Base-by-base conservation (phyloP, 2,329 filamentous ascomycete genomes). In the Colletotrichum kahawae region DNA sequence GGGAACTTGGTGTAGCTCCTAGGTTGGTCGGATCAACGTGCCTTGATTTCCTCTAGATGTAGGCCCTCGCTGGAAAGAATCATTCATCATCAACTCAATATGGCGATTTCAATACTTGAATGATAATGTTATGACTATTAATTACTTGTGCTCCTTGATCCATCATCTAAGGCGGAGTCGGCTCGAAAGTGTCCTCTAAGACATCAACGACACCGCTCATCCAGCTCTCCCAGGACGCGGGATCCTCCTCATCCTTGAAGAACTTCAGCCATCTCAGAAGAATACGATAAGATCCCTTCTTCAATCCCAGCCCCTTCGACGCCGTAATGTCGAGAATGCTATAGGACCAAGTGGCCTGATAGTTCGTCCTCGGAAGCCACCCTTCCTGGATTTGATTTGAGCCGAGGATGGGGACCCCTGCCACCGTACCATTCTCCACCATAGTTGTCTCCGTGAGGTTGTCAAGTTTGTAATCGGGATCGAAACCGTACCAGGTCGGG, bases 251-350 rank as follows among this genome's bases (percentile, higher is more conserved):
- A 31, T 38, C 74, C 66, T 51, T 36, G 24, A 56, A 63, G n/a
- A 70, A 70, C n/a, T 69, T 67, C 9, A 80, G 43, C 79, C 78
- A 80, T 24, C 75, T 74, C 18, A 79, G 62, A 1, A 78, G 33
- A n/a, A 80, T 77, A 6, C 68, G 75, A 33, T 78, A 79, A 18
- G 75, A 75, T 1, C 77, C 77, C 57, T 79, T 77, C 13, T 70
- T 70, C 67, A 74, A 16, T 16, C 65, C 65, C 27, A 70, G 33
- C 0, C 57, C 65, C 4, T 10, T 31, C 5, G 71, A 33, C 10
- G 57, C 57, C 14, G 57, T 70, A 31, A 43, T 16, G 38, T 74
- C 64, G 56, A 74, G 57, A 60, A 74, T 63, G 13, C 71, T 69
- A 21, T 70, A 59, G 2, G 71, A 69, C 71, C 67, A 74, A 33